Base-by-base conservation (phyloP, 129 eudicot species). In the Flaveria brownii region DNA sequence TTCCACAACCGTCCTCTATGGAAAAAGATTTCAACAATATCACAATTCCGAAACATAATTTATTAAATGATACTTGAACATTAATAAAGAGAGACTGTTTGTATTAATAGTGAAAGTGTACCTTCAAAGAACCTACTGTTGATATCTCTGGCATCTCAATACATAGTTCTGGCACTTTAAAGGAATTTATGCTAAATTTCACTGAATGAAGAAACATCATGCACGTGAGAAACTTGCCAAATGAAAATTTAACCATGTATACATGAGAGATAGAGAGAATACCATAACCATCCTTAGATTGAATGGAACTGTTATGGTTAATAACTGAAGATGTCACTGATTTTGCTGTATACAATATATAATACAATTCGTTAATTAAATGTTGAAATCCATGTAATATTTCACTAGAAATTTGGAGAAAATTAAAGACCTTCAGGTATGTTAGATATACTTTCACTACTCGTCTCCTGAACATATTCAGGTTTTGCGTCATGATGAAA, bases 81-180 rank as follows among this genome's bases (percentile, higher is more conserved):
- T 45, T 22, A 11, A 52, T 45, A 51, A 70, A 66, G 33, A 26
- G 28, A 36, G 43, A 82, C 5, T 46, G 71, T 9, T 62, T 66
- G 63, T 74, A 20, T 20, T n/a, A 11, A 39, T 51, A 59, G 26
- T 39, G 25, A 68, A 26, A 12, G 63, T 5, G 52, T 84, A 91
- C 99, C 99, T 95, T 95, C 52, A 95, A 87, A 51, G 97, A 89
- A 73, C 96, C 96, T 51, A 95, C 91, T 52, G 94, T 95, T 50
- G 91, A 81, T 68, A 88, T 91, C 82, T 95, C 99, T 22, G 99
- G 95, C 80, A 95, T 92, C 85, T 95, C 99, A 59, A 95, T 72
- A 66, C 87, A 86, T 77, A 95, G 89, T 85, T 95, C 97, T 9
- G 99, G 99, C 76, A 95, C 96, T 84, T 71, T 86, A 79, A 95